Base-by-base conservation (phyloP, 352 stramenopile species). In the Phytophthora cryptogea region DNA sequence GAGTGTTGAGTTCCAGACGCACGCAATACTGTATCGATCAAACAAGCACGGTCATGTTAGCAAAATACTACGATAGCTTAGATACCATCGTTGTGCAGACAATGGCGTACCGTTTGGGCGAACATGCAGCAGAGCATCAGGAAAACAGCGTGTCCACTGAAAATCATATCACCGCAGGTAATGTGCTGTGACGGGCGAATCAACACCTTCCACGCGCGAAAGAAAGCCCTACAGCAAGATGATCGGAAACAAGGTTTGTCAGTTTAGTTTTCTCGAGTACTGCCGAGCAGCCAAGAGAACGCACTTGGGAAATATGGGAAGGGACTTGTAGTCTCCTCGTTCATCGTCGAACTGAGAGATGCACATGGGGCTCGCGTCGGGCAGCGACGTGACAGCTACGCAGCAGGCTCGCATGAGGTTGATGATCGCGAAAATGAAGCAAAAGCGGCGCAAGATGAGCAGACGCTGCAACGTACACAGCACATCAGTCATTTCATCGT, bases 101-200 rank as follows among this genome's bases (percentile, higher is more conserved):
- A 8, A 11, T 9, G 37, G 5, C 76, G 53, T 63, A 95, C 86
- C 72, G 82, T 88, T 61, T 76, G 80, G 47, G 90, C 81, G 27
- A 90, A 80, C 79, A 92, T 92, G 47, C 72, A 76, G 59, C 82
- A 93, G 39, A 95, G 78, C 69, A 92, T 81, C 32, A 95, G 70
- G 66, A 94, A 95, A 11, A 95, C 86, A 5, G 82, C 81, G 66
- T 95, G 86, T 30, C 86, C 86, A 59, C 86, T 95, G 68, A 95
- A 95, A 68, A 95, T 80, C 86, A 95, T 95, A 49, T 95, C 86
- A 59, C 86, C 86, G 59, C 86, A 95, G 10, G 86, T 95, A 59
- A 95, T 95, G 68, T 95, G 80, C 63, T 94, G 78, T 41, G 86
- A 90, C 31, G 86, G 86, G 35, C 81, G 70, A 35, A 90, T 80